Evolutionary conservation across 2,329 filamentous ascomycete genomes (phyloP).

Genomic region (Fusarium sp.): DNA sequence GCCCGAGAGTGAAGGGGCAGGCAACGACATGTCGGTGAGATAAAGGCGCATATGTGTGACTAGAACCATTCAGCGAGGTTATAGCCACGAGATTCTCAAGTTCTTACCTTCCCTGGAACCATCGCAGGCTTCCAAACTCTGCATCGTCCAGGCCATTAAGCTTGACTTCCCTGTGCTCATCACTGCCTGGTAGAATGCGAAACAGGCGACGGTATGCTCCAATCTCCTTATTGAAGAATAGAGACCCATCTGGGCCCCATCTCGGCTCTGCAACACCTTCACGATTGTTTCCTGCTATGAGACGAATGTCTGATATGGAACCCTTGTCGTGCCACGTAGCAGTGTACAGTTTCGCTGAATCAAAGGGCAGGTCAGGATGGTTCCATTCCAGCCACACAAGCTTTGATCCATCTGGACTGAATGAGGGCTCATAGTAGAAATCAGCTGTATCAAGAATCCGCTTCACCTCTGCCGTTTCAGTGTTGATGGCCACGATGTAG

Average conservation of each 20-base stretch:
- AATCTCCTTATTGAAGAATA: slow-evolving; percentile 61
- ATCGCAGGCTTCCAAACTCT: slow-evolving; percentile 53
- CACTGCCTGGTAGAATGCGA: slow-evolving; percentile 46
- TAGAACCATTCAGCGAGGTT: slow-evolving; percentile 29
- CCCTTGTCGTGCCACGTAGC: slow-evolving; percentile 55
- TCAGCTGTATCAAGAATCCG: slow-evolving; percentile 58
- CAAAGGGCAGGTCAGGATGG: slow-evolving; percentile 65
- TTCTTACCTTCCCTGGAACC: slow-evolving; percentile 49
- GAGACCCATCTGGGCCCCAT: slow-evolving; percentile 60
- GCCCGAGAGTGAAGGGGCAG: slow-evolving; percentile 48
- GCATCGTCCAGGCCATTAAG: slow-evolving; percentile 55
- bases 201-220: slow-evolving; percentile 61
- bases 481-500: slow-evolving; percentile 55
- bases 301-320: slow-evolving; percentile 45
- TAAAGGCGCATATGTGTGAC: slow-evolving; percentile 55
- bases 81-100: fast-evolving
- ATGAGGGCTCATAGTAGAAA: slow-evolving; percentile 64
- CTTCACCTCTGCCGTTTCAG: slow-evolving; percentile 54
- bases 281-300: slow-evolving; percentile 56
- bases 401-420: slow-evolving; percentile 58
- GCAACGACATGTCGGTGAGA: slow-evolving; percentile 52
- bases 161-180: slow-evolving; percentile 46
- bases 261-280: slow-evolving; percentile 61
- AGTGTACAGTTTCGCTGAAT: slow-evolving; percentile 56
- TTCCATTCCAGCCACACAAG: slow-evolving; percentile 66